Conservation (phyloP, 768 basidiomycete species). For the Lactarius vividus region DNA sequence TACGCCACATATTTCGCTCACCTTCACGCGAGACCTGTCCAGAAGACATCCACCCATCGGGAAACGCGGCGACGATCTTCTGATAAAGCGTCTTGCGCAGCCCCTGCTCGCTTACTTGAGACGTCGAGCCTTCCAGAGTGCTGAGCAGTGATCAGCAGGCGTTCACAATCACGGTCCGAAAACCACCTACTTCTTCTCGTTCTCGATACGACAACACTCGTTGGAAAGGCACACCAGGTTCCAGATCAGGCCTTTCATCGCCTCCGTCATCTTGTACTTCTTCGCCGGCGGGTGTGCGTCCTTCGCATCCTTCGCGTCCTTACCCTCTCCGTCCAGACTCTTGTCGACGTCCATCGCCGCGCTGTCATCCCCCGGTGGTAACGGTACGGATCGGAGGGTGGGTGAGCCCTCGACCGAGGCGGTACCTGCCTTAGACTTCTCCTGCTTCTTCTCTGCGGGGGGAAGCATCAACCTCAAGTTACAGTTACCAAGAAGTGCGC, state of each 20-base stretch:
- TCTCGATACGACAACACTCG: constrained; percentile 69
- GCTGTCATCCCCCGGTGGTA: constrained; percentile 30
- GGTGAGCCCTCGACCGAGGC: constrained; percentile 31
- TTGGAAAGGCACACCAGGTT: constrained; percentile 78
- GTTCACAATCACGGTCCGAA: background rate
- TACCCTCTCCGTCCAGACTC: constrained; percentile 35
- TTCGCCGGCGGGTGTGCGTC: constrained; percentile 65
- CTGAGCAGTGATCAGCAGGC: constrained; percentile 28
- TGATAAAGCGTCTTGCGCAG: constrained; percentile 78
- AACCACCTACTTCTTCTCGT: constrained; percentile 56
- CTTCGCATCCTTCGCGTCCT: constrained; percentile 34
- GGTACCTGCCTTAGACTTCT: constrained; percentile 35
- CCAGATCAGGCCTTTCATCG: constrained; percentile 79
- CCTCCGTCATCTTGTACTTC: constrained; percentile 76
- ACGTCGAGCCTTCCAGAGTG: constrained; percentile 60
- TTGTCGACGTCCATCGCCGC: constrained; percentile 27
- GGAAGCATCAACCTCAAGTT: background rate
- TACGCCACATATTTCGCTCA: constrained; percentile 37
- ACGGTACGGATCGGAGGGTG: constrained; percentile 31
- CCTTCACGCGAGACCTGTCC: constrained; percentile 87
- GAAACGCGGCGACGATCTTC: constrained; percentile 82
- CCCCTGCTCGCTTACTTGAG: constrained; percentile 78
- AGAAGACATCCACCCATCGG: constrained; percentile 81
- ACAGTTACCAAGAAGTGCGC: no score
- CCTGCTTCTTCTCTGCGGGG: constrained; percentile 46